A percentile compares a stretch with the other conserved stretches of the same genome.
phyloP scores from a whole-genome alignment of 2,329 filamentous ascomycete genomes.

The Fusarium brachygibbosum region DNA sequence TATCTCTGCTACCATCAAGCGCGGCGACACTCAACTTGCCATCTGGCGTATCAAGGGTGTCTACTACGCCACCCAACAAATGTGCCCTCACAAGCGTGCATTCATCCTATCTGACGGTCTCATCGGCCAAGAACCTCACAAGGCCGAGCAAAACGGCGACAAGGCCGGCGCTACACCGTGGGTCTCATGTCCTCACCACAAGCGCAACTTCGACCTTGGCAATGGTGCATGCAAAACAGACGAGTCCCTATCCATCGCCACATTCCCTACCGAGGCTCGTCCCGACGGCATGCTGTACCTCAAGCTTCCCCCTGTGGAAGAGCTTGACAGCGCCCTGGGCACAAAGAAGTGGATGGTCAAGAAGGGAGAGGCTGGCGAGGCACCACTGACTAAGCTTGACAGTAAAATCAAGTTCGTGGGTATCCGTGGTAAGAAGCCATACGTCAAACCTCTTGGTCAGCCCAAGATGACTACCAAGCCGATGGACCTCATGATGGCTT shows the following conservation, averaged over 20 bases:
- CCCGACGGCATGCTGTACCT: slow-evolving; percentile 82
- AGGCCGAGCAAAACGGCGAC: slow-evolving; percentile 45
- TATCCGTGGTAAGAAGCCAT: slow-evolving; percentile 59
- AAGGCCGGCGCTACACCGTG: slow-evolving; percentile 66
- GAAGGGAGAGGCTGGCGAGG: slow-evolving; percentile 71
- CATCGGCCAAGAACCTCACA: slow-evolving; percentile 73
- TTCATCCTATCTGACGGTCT: slow-evolving; percentile 91
- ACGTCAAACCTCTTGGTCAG: slow-evolving; percentile 53
- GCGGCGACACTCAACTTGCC: slow-evolving; percentile 89
- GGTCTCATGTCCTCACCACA: slow-evolving; percentile 90
- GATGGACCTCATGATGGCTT: slow-evolving; percentile 56
- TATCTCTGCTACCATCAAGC: slow-evolving; percentile 82
- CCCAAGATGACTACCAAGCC: slow-evolving; percentile 54
- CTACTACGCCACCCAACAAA: slow-evolving; percentile 90
- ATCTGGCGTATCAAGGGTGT: slow-evolving; percentile 85
- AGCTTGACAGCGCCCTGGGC: slow-evolving; percentile 83
- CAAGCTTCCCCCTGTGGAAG: slow-evolving; percentile 82
- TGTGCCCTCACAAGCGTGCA: slow-evolving; percentile 93
- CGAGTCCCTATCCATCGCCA: slow-evolving; percentile 81
- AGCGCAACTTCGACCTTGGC: slow-evolving; percentile 86
- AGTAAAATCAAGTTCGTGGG: slow-evolving; percentile 61
- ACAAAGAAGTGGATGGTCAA: slow-evolving; percentile 84
- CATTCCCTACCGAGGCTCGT: slow-evolving; percentile 81
- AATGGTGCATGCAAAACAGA: slow-evolving; percentile 83
- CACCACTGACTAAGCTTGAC: slow-evolving; percentile 61